Evolutionary conservation across 768 basidiomycete species (phyloP).

Genomic region (Agrocybe chaxingu): DNA sequence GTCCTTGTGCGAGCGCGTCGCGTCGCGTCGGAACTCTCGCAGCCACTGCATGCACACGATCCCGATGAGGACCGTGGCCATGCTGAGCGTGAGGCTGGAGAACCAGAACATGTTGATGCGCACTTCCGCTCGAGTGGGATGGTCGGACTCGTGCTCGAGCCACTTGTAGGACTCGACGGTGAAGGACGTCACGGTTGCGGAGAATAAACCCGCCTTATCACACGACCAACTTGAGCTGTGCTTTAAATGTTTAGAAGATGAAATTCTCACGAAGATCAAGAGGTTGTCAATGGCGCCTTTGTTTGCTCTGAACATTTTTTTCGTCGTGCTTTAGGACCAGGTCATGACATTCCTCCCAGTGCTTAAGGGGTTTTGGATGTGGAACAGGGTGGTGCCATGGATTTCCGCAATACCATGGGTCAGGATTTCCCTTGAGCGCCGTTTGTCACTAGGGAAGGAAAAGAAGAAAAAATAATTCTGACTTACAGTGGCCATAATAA

Average conservation of each 20-base stretch:
- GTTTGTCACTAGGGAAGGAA: background rate
- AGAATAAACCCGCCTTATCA: constrained; percentile 19
- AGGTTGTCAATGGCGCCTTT: constrained; percentile 21
- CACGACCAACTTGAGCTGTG: background rate
- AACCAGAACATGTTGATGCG: constrained; percentile 23
- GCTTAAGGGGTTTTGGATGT: constrained; percentile 10
- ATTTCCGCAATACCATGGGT: constrained; percentile 10
- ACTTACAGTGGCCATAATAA: background rate
- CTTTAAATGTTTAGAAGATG: background rate
- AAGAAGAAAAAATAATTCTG: background rate
- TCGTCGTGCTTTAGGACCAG: constrained; percentile 17
- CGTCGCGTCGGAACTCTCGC: constrained; percentile 19
- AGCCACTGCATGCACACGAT: constrained; percentile 26
- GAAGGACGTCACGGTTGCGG: constrained; percentile 20
- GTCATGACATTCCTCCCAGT: constrained; percentile 17
- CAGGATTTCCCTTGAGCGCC: background rate
- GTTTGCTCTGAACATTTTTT: constrained; percentile 18
- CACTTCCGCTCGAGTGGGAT: constrained; percentile 8
- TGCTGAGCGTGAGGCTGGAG: constrained; percentile 20
- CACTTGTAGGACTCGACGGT: constrained; percentile 17
- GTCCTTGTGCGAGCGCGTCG: constrained; percentile 15
- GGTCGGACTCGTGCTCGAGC: constrained; percentile 11
- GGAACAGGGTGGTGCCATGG: constrained; percentile 11
- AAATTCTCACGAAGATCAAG: constrained; percentile 18
- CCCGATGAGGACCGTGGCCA: constrained; percentile 20